Conservation (phyloP, 352 stramenopile species). For the Globisporangium splendens region DNA sequence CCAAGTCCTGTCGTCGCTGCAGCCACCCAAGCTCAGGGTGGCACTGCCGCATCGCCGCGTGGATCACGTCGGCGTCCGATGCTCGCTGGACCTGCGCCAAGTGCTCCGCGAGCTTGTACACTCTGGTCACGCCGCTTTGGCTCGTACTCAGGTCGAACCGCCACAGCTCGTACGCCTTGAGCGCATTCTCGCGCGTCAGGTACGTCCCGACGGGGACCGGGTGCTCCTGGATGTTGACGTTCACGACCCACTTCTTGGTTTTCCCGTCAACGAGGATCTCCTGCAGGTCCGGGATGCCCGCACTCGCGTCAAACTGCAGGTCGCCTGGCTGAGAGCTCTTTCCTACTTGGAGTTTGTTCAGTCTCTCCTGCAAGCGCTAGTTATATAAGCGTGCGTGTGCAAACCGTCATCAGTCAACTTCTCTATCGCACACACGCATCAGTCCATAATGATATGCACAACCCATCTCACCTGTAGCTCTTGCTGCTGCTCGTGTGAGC, state of each 20-base stretch:
- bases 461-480: conserved; percentile 13
- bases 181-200: conserved; percentile 31
- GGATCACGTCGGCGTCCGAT: conserved; percentile 30
- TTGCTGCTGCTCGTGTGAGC: conserved; percentile 19
- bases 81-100: conserved; percentile 20
- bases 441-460: not conserved
- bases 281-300: conserved; percentile 43
- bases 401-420: not conserved
- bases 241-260: conserved; percentile 39
- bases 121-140: conserved; percentile 19
- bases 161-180: conserved; percentile 44
- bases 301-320: conserved; percentile 26
- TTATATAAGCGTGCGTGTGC: not conserved
- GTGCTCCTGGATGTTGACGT: conserved; percentile 41
- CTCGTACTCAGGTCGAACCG: conserved; percentile 23
- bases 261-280: conserved; percentile 2
- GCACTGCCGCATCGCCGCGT: conserved; percentile 35
- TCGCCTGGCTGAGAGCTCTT: conserved; percentile 9
- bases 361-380: conserved; percentile 3
- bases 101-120: conserved; percentile 24
- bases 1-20: conserved; percentile 27
- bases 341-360: not conserved
- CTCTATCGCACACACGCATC: not conserved
- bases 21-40: conserved; percentile 32
- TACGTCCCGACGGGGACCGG: conserved; percentile 35